Base-by-base conservation (phyloP, 1,139 yeast genomes). In the Magnusiomyces paraingens region DNA sequence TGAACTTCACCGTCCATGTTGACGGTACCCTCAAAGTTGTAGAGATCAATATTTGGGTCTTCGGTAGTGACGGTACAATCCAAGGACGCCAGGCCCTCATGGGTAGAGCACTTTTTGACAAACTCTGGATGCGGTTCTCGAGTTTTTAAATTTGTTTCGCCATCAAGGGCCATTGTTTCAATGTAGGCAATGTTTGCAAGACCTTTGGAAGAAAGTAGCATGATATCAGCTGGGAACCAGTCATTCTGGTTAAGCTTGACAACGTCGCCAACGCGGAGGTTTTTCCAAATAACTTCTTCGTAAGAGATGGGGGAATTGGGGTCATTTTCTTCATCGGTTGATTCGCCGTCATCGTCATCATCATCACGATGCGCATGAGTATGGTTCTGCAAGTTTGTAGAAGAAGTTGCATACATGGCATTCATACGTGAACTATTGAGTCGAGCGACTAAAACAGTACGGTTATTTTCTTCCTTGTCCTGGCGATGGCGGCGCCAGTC, bases 101-200 rank as follows among this genome's bases (percentile, higher is more conserved):
- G 84, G 6, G 76, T 73, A 11, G 77, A 71, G 44, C 83, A 72
- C 15, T 66, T 58, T 39, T 78, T 76, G 15, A 83, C 75, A 5
- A 88, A 59, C 56, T 84, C 87, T 0, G 78, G 73, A 57, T 85
- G 85, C 0, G 96, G 88, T 22, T 73, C 72, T 62, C 81, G 83
- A 4, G 87, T 77, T 68, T 93, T 93, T 58, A 93, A 74, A 64
- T 90, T 91, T 0, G 98, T 93, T 69, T 93, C 99, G 51, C 99
- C 99, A 69, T 93, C 99, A 49, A 93, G 74, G 0, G 96, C 99
- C 93, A 93, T 91, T 0, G 99, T 93, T 69, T 93, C 99, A 22
- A 91, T 83, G 62, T 82, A 88, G 0, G 95, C 85, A 60, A 84
- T 87, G 55, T 84, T 86, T 55, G 82, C 80, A 40, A 80, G 80